Evolutionary conservation across 352 stramenopile genomes (phyloP), one percentile per base, ranked within the genome.

Genomic region (Phytophthora brassicae): DNA sequence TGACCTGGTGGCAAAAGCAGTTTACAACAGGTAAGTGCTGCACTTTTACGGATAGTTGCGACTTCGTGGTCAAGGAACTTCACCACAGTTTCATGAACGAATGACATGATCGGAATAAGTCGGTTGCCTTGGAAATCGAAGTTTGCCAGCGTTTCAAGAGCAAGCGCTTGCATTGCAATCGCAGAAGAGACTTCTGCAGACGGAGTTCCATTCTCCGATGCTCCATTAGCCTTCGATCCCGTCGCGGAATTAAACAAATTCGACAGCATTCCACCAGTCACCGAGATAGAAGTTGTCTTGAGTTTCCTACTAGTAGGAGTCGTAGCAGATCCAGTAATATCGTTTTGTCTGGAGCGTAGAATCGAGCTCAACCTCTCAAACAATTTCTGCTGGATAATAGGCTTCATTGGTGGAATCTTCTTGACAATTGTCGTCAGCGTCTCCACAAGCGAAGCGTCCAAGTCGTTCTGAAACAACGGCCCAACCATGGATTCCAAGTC

Each of bases 21-120:
- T 57, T 94, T 94, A 64, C 87, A 95, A 49, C 87, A 95, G 19
- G 87, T 95, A 35, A 93, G 86, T n/a, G 87, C 87, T 1, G 87
- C 87, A 38, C 81, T 92, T 41, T 90, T 88, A n/a, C 87, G 87
- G 29, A 95, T 93, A 24, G 77, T 80, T 3, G 85, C 81, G 33
- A 91, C 81, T 42, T 95, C 87, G 54, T 95, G 85, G 35, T 95
- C 87, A 13, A 95, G 70, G 48, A 94, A 95, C 41, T 92, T 94
- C 4, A 94, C 87, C 20, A 95, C 87, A 5, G 80, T 90, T 63
- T 93, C 82, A 45, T 95, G 87, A 38, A 95, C 85, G 66, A 93
- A 93, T 50, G 92, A 82, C 80, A 95, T 88, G 68, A 95, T 87
- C 9, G 87, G 87, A 35, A 95, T 92, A 23, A 88, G 72, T 16